phyloP scores from a whole-genome alignment of 192 early-diverging fungal genomes.

The Rhizophagus sp. region DNA sequence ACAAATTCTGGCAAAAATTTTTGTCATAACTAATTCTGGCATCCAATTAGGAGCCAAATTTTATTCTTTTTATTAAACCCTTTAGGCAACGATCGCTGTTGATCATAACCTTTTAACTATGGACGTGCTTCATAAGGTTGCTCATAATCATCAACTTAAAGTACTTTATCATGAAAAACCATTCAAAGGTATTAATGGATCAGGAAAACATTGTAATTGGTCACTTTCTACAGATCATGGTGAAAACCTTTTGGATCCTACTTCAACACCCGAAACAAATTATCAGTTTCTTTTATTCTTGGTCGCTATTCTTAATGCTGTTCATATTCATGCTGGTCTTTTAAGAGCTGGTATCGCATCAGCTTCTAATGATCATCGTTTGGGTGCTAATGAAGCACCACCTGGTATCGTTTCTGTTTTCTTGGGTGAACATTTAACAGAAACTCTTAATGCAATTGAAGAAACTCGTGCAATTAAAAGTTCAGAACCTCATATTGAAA shows the following conservation, averaged over 20 bases:
- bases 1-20: no score
- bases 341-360: constrained; percentile 91
- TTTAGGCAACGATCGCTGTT: constrained; percentile 79
- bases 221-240: constrained; percentile 90
- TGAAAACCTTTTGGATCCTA: constrained; percentile 96
- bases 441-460: constrained; percentile 93
- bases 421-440: constrained; percentile 94
- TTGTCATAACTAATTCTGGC: no score
- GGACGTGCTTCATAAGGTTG: constrained; percentile 96
- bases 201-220: constrained; percentile 99
- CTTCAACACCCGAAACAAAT: constrained; percentile 97
- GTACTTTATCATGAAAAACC: constrained; percentile 99
- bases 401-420: constrained; percentile 97
- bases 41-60: no score
- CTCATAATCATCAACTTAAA: constrained; percentile 96
- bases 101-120: constrained; percentile 99
- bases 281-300: constrained; percentile 97
- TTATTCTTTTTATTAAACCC: no score
- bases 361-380: constrained; percentile 96
- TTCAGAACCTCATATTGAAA: constrained; percentile 86
- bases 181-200: constrained; percentile 98
- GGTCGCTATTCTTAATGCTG: constrained; percentile 86
- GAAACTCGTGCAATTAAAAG: constrained; percentile 86
- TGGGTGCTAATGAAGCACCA: constrained; percentile 98
- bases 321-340: constrained; percentile 89